Evolutionary conservation across 2,329 filamentous ascomycete species (phyloP).

Genomic region (Cercospora zeae-maydis): DNA sequence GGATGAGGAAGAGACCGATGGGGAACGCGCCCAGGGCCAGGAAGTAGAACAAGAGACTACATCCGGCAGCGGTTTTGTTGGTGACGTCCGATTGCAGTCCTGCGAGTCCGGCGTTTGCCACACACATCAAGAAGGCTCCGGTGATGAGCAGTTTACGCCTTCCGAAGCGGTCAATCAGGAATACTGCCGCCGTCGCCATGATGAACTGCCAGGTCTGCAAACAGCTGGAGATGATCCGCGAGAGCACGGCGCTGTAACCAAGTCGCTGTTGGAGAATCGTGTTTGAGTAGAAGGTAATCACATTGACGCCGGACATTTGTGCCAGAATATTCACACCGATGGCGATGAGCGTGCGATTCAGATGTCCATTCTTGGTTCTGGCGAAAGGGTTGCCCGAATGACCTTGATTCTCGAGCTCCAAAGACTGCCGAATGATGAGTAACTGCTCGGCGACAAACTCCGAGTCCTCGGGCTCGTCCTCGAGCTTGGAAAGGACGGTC

Average conservation of each 20-base stretch:
- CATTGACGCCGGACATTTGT: conserved; percentile 28
- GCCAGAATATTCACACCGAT: conserved; percentile 29
- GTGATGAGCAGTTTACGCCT: conserved; percentile 31
- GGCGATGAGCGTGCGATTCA: conserved; percentile 28
- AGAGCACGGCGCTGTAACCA: conserved; percentile 21
- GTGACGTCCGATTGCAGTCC: conserved; percentile 24
- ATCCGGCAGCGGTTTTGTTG: conserved; percentile 24
- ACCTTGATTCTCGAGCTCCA: conserved; percentile 24
- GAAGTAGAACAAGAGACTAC: conserved; percentile 30
- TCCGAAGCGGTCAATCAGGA: conserved; percentile 33
- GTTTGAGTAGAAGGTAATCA: conserved; percentile 31
- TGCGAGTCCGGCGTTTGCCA: conserved; percentile 27
- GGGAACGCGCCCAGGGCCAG: conserved; percentile 30
- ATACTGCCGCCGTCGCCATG: conserved; percentile 26
- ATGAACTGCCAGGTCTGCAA: conserved; percentile 33
- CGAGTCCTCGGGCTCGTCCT: conserved; percentile 25
- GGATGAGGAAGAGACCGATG: conserved; percentile 31
- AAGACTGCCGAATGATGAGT: conserved; percentile 22
- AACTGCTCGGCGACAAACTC: conserved; percentile 21
- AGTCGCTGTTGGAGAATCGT: conserved; percentile 26
- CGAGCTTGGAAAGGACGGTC: conserved; percentile 30
- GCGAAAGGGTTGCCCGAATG: conserved; percentile 28
- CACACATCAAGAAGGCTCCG: conserved; percentile 28
- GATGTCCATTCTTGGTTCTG: conserved; percentile 25
- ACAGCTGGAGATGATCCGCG: conserved; percentile 27